Evolutionary conservation across 1,284 basidiomycete species (phyloP).

Genomic region (Phenoliferia sp.): DNA sequence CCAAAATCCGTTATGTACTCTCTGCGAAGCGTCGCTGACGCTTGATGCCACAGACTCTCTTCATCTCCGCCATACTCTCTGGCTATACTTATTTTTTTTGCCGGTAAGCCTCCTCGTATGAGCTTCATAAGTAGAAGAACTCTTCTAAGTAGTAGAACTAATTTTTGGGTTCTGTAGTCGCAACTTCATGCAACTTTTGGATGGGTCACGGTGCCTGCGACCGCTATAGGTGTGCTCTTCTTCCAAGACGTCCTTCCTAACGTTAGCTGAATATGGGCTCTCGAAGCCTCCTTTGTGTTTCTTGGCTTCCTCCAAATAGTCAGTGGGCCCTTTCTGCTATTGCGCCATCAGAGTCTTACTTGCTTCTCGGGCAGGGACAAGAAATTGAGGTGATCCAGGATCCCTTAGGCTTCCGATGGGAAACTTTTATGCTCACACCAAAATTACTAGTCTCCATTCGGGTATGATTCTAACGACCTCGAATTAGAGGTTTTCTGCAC

Average conservation of each 20-base stretch:
- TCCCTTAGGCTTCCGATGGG: background rate
- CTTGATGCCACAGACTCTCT: background rate
- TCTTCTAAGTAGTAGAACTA: no score
- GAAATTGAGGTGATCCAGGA: conserved; percentile 45
- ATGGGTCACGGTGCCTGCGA: conserved; percentile 38
- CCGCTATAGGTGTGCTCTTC: no score
- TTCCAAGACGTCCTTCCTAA: no score
- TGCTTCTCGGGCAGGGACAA: background rate
- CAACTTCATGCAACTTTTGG: conserved; percentile 54
- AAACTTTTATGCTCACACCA: background rate
- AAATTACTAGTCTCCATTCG: conserved; percentile 45
- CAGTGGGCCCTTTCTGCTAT: conserved; percentile 46
- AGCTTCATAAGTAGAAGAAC: background rate
- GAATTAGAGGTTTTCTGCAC: conserved; percentile 63
- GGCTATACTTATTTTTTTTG: no score
- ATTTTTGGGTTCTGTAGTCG: conserved; percentile 37
- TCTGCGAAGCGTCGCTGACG: background rate
- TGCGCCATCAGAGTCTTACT: background rate
- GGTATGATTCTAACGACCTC: conserved; percentile 53
- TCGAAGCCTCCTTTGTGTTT: conserved; percentile 32
- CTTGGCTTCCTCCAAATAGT: conserved; percentile 62
- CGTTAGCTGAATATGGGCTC: no score
- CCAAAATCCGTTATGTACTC: background rate
- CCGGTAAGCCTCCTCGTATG: no score
- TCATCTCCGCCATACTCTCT: conserved; percentile 2